A percentile compares a stretch with the other conserved stretches of the same genome.
phyloP scores from a whole-genome alignment of 257 asterid species.

The Nicotiana tabacum region DNA sequence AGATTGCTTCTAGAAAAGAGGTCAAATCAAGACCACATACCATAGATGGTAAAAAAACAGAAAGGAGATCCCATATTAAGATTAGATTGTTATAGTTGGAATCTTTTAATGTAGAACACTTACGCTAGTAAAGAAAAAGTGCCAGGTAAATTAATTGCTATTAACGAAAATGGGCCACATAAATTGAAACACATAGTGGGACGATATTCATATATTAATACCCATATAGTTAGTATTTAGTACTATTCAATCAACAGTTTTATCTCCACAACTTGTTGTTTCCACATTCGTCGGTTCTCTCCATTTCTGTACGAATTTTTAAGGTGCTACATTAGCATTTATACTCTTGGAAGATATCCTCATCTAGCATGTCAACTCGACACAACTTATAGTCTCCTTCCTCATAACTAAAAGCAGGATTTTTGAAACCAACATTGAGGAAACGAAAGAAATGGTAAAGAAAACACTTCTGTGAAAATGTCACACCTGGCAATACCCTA shows the following conservation, averaged over 20 bases:
- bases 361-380: neutral
- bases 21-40: neutral
- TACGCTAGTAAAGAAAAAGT: neutral
- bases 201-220: neutral
- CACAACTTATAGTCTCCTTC: neutral
- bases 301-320: neutral
- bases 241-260: neutral
- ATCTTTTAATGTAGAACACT: neutral
- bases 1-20: neutral
- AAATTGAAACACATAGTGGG: neutral
- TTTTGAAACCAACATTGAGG: neutral
- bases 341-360: neutral
- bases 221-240: neutral
- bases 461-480: conserved; percentile 15
- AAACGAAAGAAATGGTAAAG: conserved; percentile 6
- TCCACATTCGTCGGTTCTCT: neutral
- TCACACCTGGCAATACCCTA: conserved; percentile 90
- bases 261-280: neutral
- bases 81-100: neutral
- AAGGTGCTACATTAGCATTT: neutral
- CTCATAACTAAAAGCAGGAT: neutral
- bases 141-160: neutral
- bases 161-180: neutral
- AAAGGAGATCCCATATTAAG: neutral
- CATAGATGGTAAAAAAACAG: neutral